phyloP scores from a whole-genome alignment of 164 flowering plant species.

The Umbilicus rupestris region DNA sequence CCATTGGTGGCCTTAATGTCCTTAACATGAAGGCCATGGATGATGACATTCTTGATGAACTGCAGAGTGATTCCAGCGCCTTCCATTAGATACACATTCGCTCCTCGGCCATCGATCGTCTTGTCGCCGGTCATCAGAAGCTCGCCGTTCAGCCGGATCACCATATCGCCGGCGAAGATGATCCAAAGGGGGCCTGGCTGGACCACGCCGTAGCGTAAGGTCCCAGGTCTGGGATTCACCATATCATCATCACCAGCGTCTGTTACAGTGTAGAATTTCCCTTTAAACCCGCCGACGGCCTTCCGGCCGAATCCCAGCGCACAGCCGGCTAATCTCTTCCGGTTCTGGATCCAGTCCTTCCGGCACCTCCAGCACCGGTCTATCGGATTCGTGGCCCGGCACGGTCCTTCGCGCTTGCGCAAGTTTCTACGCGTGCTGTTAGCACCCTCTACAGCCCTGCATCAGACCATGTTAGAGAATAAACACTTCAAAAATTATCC shows the following conservation, averaged over 20 bases:
- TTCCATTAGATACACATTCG: conserved; percentile 31
- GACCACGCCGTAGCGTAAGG: conserved; percentile 52
- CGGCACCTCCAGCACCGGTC: conserved; percentile 75
- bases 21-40: conserved; percentile 46
- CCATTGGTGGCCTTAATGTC: conserved; percentile 31
- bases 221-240: conserved; percentile 57
- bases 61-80: conserved; percentile 57
- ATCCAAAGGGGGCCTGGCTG: conserved; percentile 61
- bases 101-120: conserved; percentile 52
- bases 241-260: conserved; percentile 44
- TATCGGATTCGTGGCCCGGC: conserved; percentile 65
- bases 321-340: conserved; percentile 42
- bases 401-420: conserved; percentile 19
- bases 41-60: conserved; percentile 40
- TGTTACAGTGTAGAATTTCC: conserved; percentile 42
- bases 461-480: too few species aligned
- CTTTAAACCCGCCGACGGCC: conserved; percentile 49
- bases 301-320: conserved; percentile 48
- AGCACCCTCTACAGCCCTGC: conserved; percentile 24
- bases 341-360: conserved; percentile 36
- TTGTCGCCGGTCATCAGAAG: conserved; percentile 32
- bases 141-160: conserved; percentile 40
- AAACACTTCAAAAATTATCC: too few species aligned
- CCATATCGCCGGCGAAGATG: conserved; percentile 42
- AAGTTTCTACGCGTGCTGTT: conserved; percentile 43